Conservation (phyloP, 768 basidiomycete species). For the Calocybe indica region DNA sequence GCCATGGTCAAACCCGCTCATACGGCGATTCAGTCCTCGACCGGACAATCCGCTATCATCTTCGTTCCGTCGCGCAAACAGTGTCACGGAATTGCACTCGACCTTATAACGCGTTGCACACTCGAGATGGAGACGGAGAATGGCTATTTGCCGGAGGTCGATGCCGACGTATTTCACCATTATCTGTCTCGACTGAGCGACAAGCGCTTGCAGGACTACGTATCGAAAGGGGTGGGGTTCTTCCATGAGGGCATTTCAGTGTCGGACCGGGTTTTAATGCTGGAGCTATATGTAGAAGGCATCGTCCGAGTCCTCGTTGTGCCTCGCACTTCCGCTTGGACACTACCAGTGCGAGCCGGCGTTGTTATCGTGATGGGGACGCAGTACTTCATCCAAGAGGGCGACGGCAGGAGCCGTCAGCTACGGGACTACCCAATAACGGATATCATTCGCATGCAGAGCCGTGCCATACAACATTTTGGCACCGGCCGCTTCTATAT, state of each 20-base stretch:
- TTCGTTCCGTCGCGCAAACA: constrained; percentile 87
- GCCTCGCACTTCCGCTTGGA: constrained; percentile 84
- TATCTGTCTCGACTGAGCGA: constrained; percentile 66
- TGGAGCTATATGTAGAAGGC: constrained; percentile 80
- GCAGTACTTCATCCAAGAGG: constrained; percentile 62
- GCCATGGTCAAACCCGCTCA: constrained; percentile 90
- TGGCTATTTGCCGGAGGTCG: constrained; percentile 54
- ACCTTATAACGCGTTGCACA: constrained; percentile 85
- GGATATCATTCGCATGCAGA: constrained; percentile 90
- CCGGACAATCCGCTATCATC: constrained; percentile 49
- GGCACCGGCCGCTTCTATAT: constrained; percentile 67
- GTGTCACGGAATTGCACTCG: constrained; percentile 66
- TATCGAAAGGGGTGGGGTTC: constrained; percentile 84
- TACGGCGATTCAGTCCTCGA: constrained; percentile 51
- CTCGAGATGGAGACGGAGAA: constrained; percentile 61
- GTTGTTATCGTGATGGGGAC: constrained; percentile 90
- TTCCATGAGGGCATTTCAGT: constrained; percentile 70
- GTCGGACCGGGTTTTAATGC: constrained; percentile 62
- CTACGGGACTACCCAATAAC: constrained; percentile 74
- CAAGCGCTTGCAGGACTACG: constrained; percentile 54
- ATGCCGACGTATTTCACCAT: constrained; percentile 33
- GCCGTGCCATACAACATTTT: constrained; percentile 65
- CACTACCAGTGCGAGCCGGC: constrained; percentile 75
- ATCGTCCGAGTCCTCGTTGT: constrained; percentile 75
- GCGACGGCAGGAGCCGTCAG: constrained; percentile 51